phyloP scores from a whole-genome alignment of 2,329 filamentous ascomycete genomes.

The Aspergillus glaucus region DNA sequence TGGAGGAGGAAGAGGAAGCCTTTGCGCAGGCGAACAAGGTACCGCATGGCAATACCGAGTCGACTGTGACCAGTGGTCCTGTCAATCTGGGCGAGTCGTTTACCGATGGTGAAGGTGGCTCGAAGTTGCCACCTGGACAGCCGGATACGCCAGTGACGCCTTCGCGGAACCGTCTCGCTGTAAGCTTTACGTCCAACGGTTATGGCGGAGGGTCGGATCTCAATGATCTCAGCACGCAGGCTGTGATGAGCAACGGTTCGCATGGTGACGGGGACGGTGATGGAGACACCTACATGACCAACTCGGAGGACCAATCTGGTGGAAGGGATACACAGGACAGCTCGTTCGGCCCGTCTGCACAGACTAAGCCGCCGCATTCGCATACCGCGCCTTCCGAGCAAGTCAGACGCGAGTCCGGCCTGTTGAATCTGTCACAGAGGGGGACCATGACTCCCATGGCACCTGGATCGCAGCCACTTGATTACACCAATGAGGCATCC shows the following conservation, averaged over 20 bases:
- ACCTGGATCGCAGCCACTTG: conserved; percentile 51
- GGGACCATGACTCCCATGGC: conserved; percentile 53
- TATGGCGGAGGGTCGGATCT: conserved; percentile 38
- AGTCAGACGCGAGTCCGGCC: conserved; percentile 39
- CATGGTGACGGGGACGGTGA: conserved; percentile 39
- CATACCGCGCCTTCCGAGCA: conserved; percentile 44
- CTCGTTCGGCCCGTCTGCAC: conserved; percentile 47
- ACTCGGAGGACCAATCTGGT: conserved; percentile 40
- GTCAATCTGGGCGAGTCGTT: conserved; percentile 60
- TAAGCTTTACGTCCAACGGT: conserved; percentile 51
- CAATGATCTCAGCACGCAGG: conserved; percentile 28
- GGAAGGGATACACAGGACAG: conserved; percentile 40
- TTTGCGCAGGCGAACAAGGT: conserved; percentile 47
- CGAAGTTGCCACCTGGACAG: conserved; percentile 30
- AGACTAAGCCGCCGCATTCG: conserved; percentile 41
- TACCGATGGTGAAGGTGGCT: conserved; percentile 39
- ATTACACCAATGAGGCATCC: conserved; percentile 79
- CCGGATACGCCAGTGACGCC: conserved; percentile 50
- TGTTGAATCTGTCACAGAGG: conserved; percentile 44
- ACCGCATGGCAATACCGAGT: conserved; percentile 47
- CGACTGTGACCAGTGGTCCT: conserved; percentile 44
- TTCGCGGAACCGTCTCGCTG: conserved; percentile 44
- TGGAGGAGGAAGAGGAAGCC: conserved; percentile 36
- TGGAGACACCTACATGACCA: conserved; percentile 58
- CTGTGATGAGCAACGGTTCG: conserved; percentile 52